Conservation (phyloP, 164 flowering plant species). For the Euptelea pleiosperma region DNA sequence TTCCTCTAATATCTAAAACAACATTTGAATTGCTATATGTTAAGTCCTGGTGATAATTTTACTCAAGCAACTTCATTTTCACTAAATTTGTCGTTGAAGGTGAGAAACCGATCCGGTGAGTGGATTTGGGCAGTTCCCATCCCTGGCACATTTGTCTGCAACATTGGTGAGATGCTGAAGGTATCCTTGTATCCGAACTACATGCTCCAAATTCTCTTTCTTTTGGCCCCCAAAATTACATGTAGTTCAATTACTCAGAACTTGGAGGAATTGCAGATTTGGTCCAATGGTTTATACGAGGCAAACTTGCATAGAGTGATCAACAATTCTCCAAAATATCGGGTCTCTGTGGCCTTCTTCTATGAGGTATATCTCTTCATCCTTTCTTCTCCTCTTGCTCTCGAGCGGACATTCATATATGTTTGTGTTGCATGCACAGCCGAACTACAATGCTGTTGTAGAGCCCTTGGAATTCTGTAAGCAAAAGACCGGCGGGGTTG, state of each 20-base stretch:
- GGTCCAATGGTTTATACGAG: conserved; percentile 71
- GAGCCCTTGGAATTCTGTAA: conserved; percentile 69
- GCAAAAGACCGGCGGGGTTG: conserved; percentile 42
- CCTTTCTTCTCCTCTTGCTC: neutral
- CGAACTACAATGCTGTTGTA: conserved; percentile 60
- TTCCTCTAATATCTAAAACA: no score
- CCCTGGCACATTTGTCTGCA: conserved; percentile 85
- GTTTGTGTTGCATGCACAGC: conserved; percentile 33
- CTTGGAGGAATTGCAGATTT: conserved; percentile 40
- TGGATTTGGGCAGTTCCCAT: conserved; percentile 81
- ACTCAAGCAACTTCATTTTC: no score
- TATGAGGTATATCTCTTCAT: conserved; percentile 51
- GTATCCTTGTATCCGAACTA: conserved; percentile 25
- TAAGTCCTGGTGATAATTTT: no score
- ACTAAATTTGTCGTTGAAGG: conserved; percentile 61
- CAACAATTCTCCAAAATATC: conserved; percentile 49
- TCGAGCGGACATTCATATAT: neutral
- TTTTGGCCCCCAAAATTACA: no score
- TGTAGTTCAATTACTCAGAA: no score
- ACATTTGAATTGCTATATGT: no score
- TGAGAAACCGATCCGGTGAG: conserved; percentile 72
- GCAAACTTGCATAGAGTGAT: conserved; percentile 74
- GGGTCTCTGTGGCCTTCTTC: conserved; percentile 69
- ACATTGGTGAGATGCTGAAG: conserved; percentile 94
- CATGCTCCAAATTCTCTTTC: neutral